These are phyloP conservation scores for Mycena floridula DNA, from an alignment of 768 basidiomycete species.

Conservation along the genomic window DNA sequence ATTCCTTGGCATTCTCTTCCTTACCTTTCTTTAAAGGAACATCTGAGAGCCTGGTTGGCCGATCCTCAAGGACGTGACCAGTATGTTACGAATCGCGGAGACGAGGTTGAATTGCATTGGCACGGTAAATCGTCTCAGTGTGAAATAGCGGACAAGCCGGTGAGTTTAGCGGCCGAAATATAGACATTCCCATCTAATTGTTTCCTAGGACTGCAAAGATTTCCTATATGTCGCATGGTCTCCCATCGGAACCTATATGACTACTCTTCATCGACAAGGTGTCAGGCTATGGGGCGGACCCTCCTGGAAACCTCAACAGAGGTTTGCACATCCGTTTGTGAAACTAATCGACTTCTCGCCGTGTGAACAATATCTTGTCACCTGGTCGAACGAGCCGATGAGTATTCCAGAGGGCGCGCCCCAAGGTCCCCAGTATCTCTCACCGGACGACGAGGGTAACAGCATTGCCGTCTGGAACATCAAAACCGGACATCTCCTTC, in stretches of 20 bases:
- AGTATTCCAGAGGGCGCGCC: slow-evolving; percentile 73
- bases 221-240: slow-evolving; percentile 95
- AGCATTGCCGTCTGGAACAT: slow-evolving; percentile 98
- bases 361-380: slow-evolving; percentile 93
- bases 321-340: slow-evolving; percentile 93
- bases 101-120: slow-evolving; percentile 89
- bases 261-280: slow-evolving; percentile 92
- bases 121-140: slow-evolving; percentile 86
- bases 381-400: slow-evolving; percentile 95
- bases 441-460: slow-evolving; percentile 93
- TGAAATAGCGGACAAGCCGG: slow-evolving; percentile 75
- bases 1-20: slow-evolving; percentile 1
- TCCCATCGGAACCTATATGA: slow-evolving; percentile 89
- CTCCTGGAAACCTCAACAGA: slow-evolving; percentile 82
- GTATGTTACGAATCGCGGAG: slow-evolving; percentile 88
- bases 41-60: slow-evolving; percentile 91
- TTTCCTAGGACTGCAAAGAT: slow-evolving; percentile 84
- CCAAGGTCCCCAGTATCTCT: slow-evolving; percentile 82
- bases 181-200: slow-evolving; percentile 6
- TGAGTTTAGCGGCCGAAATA: slow-evolving; percentile 29
- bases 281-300: slow-evolving; percentile 93
- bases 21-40: slow-evolving; percentile 53
- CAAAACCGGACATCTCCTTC: slow-evolving; percentile 85
- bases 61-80: slow-evolving; percentile 94
- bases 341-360: slow-evolving; percentile 97